Conservation (phyloP, 371 early-diverging fungal species). For the Apophysomyces variabilis region DNA sequence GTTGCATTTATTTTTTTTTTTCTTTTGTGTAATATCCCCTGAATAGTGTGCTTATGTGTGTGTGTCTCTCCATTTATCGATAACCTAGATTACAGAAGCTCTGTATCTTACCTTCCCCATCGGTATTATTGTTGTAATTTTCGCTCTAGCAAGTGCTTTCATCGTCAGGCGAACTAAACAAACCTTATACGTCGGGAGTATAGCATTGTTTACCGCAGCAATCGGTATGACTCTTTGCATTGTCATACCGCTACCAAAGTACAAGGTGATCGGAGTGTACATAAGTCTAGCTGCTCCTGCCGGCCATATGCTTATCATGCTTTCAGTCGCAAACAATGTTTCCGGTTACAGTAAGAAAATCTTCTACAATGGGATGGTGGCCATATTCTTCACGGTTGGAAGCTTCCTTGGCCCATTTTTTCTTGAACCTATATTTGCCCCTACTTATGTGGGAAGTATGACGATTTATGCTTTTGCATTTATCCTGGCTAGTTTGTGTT, state of each 20-base stretch:
- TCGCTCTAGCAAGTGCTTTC: too few species aligned
- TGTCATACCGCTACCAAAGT: slow-evolving; percentile 30
- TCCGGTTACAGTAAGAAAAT: slow-evolving; percentile 13
- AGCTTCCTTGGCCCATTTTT: slow-evolving; percentile 25
- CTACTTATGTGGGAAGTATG: slow-evolving; percentile 30
- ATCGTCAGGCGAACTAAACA: too few species aligned
- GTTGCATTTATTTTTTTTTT: background rate
- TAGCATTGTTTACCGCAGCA: too few species aligned
- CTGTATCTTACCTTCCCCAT: background rate
- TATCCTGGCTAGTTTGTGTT: slow-evolving; percentile 1
- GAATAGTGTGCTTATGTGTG: background rate
- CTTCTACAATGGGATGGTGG: slow-evolving; percentile 17
- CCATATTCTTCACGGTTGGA: slow-evolving; percentile 20
- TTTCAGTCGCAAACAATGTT: slow-evolving; percentile 17
- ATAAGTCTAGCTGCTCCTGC: background rate
- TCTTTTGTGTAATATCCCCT: too few species aligned
- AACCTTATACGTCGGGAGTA: too few species aligned
- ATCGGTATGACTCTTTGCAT: slow-evolving; percentile 24
- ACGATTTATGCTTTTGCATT: background rate
- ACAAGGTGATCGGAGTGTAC: slow-evolving; percentile 30
- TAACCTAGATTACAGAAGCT: background rate
- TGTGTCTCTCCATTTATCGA: background rate
- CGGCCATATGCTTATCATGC: slow-evolving; percentile 8
- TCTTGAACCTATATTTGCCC: slow-evolving; percentile 20
- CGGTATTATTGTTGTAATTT: too few species aligned